Evolutionary conservation across 805 yeast species (phyloP).

Genomic region (Nakazawaea molendinolei): DNA sequence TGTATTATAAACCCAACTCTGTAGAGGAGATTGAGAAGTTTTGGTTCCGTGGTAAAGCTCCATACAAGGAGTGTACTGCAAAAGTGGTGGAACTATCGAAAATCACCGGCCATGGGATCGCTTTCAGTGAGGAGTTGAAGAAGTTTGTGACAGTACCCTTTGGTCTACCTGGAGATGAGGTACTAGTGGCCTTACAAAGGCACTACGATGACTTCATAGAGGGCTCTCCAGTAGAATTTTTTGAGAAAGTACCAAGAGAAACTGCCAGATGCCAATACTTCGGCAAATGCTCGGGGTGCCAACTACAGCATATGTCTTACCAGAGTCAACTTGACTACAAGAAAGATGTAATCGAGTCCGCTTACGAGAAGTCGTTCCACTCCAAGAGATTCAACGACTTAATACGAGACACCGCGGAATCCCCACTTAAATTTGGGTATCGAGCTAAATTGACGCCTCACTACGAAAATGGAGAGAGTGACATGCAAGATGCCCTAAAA

Average conservation of each 20-base stretch:
- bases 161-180: constrained; percentile 32
- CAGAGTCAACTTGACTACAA: constrained; percentile 32
- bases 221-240: constrained; percentile 20
- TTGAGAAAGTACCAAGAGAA: constrained; percentile 16
- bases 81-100: constrained; percentile 5
- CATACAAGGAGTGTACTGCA: not conserved
- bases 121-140: not conserved
- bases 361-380: constrained; percentile 27
- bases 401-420: constrained; percentile 44
- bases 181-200: constrained; percentile 22
- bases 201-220: constrained; percentile 29
- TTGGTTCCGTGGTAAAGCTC: constrained; percentile 4
- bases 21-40: not conserved
- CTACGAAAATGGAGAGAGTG: constrained; percentile 65
- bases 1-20: not conserved
- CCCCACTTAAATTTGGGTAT: constrained; percentile 73
- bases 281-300: constrained; percentile 34
- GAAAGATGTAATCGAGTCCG: constrained; percentile 24
- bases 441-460: constrained; percentile 96
- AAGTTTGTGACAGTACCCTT: constrained; percentile 25
- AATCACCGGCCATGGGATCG: constrained; percentile 10
- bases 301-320: constrained; percentile 33
- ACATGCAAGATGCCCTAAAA: constrained; percentile 48
- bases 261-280: constrained; percentile 29
- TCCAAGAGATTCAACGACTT: not conserved